These are phyloP conservation scores for Chalciporus sphaerocephalus DNA, from an alignment of 768 basidiomycete genomes.

Conservation along the genomic window DNA sequence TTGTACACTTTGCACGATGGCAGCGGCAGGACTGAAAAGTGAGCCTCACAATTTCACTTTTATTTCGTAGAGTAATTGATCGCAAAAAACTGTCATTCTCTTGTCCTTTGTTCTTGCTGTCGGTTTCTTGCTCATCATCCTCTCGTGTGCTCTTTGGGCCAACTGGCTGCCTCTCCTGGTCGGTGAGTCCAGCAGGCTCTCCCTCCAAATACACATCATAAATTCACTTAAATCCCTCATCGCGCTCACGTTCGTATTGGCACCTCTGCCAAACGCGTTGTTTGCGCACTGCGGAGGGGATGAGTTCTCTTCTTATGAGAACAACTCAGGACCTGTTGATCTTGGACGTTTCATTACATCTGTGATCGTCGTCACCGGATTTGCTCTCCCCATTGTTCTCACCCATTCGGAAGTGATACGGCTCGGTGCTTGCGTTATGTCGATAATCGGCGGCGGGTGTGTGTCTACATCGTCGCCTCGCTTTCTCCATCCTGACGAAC, in stretches of 20 bases:
- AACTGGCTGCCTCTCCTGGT: slow-evolving; percentile 98
- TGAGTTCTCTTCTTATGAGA: slow-evolving; percentile 79
- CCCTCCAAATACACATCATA: background rate
- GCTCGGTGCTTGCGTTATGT: slow-evolving; percentile 86
- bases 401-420: slow-evolving; percentile 88
- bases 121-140: slow-evolving; percentile 96
- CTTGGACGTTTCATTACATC: slow-evolving; percentile 94
- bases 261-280: slow-evolving; percentile 91
- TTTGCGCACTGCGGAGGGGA: slow-evolving; percentile 91
- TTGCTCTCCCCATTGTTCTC: slow-evolving; percentile 87
- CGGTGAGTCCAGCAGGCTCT: slow-evolving; percentile 51
- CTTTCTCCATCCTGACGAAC: background rate
- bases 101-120: slow-evolving; percentile 96
- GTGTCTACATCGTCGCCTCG: slow-evolving; percentile 5
- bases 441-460: slow-evolving; percentile 87
- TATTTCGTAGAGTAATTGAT: too few relatives aligned
- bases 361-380: slow-evolving; percentile 86
- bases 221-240: background rate
- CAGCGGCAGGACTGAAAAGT: slow-evolving; percentile 71
- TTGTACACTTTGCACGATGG: slow-evolving; percentile 36
- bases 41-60: too few relatives aligned
- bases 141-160: slow-evolving; percentile 91
- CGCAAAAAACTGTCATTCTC: slow-evolving; percentile 85
- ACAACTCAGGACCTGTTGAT: slow-evolving; percentile 69
- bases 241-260: slow-evolving; percentile 94